Conservation (phyloP, 1,139 yeast genomes). For the Suhomyces wounanorum region DNA sequence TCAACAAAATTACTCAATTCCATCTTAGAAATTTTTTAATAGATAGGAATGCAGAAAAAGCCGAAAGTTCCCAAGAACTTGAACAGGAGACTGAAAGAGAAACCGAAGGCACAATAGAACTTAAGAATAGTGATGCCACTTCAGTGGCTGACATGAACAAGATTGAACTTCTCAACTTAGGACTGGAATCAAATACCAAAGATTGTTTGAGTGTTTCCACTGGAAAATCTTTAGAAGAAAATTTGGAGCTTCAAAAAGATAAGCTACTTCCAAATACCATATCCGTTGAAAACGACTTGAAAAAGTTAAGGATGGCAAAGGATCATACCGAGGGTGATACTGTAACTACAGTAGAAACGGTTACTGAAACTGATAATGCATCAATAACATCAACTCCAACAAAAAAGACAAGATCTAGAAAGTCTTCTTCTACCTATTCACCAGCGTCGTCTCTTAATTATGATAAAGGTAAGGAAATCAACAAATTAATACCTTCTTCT, state of each 20-base stretch:
- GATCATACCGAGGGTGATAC: background rate
- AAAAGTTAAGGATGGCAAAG: background rate
- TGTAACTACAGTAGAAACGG: background rate
- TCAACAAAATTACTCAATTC: conserved; percentile 85
- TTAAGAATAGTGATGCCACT: background rate
- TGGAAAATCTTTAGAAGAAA: background rate
- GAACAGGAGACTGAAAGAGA: background rate
- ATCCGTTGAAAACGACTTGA: background rate
- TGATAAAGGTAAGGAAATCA: conserved; percentile 22
- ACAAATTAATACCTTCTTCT: conserved; percentile 28
- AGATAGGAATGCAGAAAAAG: conserved; percentile 31
- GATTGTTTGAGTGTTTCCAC: background rate
- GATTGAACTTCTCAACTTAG: background rate
- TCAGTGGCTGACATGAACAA: background rate
- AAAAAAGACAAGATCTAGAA: background rate
- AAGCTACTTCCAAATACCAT: background rate
- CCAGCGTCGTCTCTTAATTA: conserved; percentile 12
- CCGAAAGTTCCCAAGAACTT: conserved; percentile 1
- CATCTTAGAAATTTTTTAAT: conserved; percentile 77
- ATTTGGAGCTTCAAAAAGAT: background rate
- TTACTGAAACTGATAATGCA: background rate
- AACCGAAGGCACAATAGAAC: background rate
- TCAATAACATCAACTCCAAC: background rate
- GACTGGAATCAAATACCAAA: background rate
- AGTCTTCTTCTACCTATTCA: background rate